phyloP scores from a whole-genome alignment of 441 rosid genomes.

The Gossypium gossypioides region DNA sequence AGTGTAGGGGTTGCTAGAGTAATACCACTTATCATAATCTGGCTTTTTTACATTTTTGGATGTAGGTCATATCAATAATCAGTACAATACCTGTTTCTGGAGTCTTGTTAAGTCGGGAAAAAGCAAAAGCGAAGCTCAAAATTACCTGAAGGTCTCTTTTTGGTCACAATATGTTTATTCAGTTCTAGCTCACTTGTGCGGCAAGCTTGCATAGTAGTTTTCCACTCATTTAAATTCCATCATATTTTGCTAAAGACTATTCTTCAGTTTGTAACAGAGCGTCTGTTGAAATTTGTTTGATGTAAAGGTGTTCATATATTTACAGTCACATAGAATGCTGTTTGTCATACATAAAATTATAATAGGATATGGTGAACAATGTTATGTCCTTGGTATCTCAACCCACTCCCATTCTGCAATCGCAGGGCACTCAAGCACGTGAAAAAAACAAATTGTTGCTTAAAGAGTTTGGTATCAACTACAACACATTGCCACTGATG shows the following conservation, averaged over 20 bases:
- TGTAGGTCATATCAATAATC: conserved; percentile 90
- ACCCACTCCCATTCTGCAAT: neutral
- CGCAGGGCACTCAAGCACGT: conserved; percentile 76
- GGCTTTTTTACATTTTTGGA: neutral
- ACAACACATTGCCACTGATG: conserved; percentile 44
- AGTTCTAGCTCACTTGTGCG: neutral
- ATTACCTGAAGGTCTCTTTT: conserved; percentile 46
- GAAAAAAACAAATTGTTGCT: conserved; percentile 65
- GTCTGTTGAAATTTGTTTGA: neutral
- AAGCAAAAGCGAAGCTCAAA: conserved; percentile 65
- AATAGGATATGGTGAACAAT: neutral
- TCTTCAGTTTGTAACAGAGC: neutral
- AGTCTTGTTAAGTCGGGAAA: conserved; percentile 76
- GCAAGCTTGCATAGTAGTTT: neutral
- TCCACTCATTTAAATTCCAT: neutral
- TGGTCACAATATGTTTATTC: neutral
- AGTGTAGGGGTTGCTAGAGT: neutral
- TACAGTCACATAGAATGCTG: neutral
- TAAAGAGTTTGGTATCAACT: conserved; percentile 53
- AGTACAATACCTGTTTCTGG: conserved; percentile 89
- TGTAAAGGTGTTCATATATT: neutral
- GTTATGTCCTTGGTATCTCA: neutral
- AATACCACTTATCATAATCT: neutral
- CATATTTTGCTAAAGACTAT: neutral
- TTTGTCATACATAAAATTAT: neutral